Evolutionary conservation across 371 early-diverging fungal species (phyloP), one percentile per base, ranked within the genome.

Genomic region (Mortierella sp.): DNA sequence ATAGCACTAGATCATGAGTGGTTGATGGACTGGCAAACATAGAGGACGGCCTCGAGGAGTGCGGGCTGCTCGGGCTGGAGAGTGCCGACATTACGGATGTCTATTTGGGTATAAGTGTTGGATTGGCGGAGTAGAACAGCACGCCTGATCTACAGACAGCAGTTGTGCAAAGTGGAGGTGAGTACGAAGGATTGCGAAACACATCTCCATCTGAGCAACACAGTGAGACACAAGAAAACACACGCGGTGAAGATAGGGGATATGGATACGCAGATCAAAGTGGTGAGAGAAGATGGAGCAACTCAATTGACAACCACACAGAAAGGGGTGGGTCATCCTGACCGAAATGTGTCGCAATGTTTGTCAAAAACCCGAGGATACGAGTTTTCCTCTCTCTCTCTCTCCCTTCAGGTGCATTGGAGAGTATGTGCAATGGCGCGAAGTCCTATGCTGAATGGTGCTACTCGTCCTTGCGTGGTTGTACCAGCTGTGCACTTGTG

Each of bases 31-130:
- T 9, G 14, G 24, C 43, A 27, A 71, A 57, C 5, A 57, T 41
- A 5, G 72, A 66, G 29, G 62, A 41, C 21, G 72, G 62, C 25
- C 53, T 51, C 12, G 64, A 58, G 25, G 58, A 34, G 34, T 57
- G 70, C 50, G 63, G 14, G 44, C 55, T 57, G 21, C 50, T 57
- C 19, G 39, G 17, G n/a, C 55, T 63, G 41, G 46, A 22, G 44
- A 47, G 39, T 9, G 50, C 16, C 29, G 43, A 40, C 19, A 57
- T 57, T n/a, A 45, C 25, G 52, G 49, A 44, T 14, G 45, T 45
- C 53, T 57, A 67, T 17, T 34, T 51, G 12, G 57, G 61, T 19
- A 57, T 22, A 3, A 50, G 31, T 24, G 55, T 31, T 54, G 27
- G 43, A 13, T 31, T 54, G 27, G 43, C 27, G 40, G 40, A 51